Percentiles rank a stretch among this genome's conserved stretches.
These are phyloP conservation scores for Decorospora gaudefroyi DNA, from an alignment of 2,329 filamentous ascomycete genomes.

Conservation along the genomic window DNA sequence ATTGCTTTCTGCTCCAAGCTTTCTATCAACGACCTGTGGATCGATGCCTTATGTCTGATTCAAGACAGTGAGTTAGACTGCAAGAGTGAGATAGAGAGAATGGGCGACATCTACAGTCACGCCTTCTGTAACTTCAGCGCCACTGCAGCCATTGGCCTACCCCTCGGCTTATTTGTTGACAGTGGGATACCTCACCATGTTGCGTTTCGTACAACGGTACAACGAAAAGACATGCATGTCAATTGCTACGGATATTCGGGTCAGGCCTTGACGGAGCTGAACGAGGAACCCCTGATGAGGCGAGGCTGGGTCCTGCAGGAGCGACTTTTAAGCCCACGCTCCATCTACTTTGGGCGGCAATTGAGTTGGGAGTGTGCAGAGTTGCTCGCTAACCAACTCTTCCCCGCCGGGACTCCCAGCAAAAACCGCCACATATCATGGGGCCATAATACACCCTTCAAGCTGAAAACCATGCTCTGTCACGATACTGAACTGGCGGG, in stretches of 20 bases:
- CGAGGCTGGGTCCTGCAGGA: slow-evolving; percentile 5
- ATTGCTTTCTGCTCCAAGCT: neutral
- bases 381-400: neutral
- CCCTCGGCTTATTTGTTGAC: neutral
- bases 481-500: neutral
- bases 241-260: neutral
- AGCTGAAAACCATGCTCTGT: neutral
- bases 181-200: neutral
- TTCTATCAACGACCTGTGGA: neutral
- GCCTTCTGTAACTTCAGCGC: neutral
- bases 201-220: neutral
- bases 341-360: slow-evolving; percentile 5
- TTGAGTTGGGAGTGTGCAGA: slow-evolving; percentile 4
- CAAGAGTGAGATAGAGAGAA: neutral
- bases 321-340: neutral
- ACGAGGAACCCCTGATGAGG: neutral
- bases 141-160: neutral
- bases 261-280: neutral
- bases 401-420: neutral
- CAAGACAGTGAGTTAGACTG: neutral
- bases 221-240: neutral
- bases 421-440: neutral
- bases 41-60: neutral
- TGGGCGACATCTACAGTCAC: neutral
- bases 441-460: neutral